Base-by-base conservation (phyloP, 139 green algal genomes). In the Ettlia oleoabundans region DNA sequence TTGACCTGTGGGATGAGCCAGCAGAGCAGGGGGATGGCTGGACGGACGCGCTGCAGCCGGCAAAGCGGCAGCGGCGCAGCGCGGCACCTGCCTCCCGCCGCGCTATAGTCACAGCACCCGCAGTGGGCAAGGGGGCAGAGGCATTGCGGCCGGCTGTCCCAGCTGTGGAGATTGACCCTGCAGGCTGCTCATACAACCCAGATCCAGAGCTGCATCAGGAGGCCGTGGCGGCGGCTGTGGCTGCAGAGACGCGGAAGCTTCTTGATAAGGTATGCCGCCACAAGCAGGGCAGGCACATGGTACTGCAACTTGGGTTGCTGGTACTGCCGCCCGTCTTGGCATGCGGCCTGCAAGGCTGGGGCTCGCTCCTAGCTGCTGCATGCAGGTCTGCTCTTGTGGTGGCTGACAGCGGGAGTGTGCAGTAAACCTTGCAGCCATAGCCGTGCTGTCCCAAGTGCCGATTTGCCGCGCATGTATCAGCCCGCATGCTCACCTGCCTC, bases 131-230 rank as follows among this genome's bases (percentile, higher is more conserved):
- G 28, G 32, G 47, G 13, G 7, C 43, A 3, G 33, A 51, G 72
- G 21, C 21, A 32, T 1, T 22, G 24, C 41, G 21, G 35, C 58
- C 77, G 21, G 13, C 40, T 26, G 78, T 71, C 35, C 66, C 78
- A 10, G 67, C 52, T 2, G 52, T 97, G 28, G 92, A 96, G 78
- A 81, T 97, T 6, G 91, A 94, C 58, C 38, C 82, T 18, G 86
- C 95, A 0, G 95, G 95, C 42, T 96, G 91, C 84, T 97, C 93
- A 9, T 96, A 93, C 88, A 98, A 98, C 83, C 95, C 95, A 0
- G 87, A 93, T 52, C 30, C 24, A 1, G 89, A 90, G 82, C 75
- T 89, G 62, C 90, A 95, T 75, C 91, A 98, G 86, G 94, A 98
- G 53, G 94, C 91, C 4, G 61, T 98, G 64, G 94, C 91, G 30